These are phyloP conservation scores for Boletus rubroflammeus DNA, from an alignment of 768 basidiomycete genomes.

Conservation along the genomic window DNA sequence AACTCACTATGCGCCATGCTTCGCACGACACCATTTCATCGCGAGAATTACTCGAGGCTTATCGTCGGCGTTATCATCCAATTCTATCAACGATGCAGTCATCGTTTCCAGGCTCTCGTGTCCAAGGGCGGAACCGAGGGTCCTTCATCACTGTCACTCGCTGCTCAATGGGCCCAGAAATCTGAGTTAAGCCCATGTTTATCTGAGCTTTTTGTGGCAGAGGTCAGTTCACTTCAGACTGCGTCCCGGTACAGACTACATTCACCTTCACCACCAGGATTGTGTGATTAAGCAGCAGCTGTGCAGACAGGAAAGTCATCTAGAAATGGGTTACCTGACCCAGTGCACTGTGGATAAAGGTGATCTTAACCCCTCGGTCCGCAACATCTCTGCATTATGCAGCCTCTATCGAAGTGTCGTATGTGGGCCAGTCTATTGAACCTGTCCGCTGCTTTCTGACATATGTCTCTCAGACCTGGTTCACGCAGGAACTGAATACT, in stretches of 20 bases:
- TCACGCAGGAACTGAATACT: slow-evolving; percentile 63
- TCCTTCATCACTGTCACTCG: slow-evolving; percentile 45
- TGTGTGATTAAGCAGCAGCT: slow-evolving; percentile 48
- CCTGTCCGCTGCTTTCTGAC: slow-evolving; percentile 7
- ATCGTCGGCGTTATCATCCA: slow-evolving; percentile 93
- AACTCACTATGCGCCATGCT: slow-evolving; percentile 93
- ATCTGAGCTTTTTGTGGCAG: slow-evolving; percentile 53
- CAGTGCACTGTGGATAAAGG: slow-evolving; percentile 50
- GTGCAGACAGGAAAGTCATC: slow-evolving; percentile 71
- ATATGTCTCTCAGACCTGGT: slow-evolving; percentile 65
- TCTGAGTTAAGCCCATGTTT: slow-evolving; percentile 75
- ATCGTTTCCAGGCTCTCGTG: slow-evolving; percentile 77
- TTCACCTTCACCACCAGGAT: slow-evolving; percentile 32
- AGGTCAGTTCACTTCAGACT: slow-evolving; percentile 40
- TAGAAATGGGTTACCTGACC: slow-evolving; percentile 68
- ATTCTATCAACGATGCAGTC: slow-evolving; percentile 92
- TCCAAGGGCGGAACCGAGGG: slow-evolving; percentile 40
- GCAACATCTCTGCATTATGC: slow-evolving; percentile 72
- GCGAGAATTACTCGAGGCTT: slow-evolving; percentile 90
- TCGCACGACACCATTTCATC: slow-evolving; percentile 86
- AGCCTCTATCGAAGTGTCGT: slow-evolving; percentile 86
- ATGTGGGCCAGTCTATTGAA: slow-evolving; percentile 29
- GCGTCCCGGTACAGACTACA: background rate
- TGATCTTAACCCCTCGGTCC: slow-evolving; percentile 67
- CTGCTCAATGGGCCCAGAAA: slow-evolving; percentile 82